A percentile compares a stretch with the other conserved stretches of the same genome.
Conservation (phyloP, 1,139 yeast genomes). For the Neolecta irregularis region DNA sequence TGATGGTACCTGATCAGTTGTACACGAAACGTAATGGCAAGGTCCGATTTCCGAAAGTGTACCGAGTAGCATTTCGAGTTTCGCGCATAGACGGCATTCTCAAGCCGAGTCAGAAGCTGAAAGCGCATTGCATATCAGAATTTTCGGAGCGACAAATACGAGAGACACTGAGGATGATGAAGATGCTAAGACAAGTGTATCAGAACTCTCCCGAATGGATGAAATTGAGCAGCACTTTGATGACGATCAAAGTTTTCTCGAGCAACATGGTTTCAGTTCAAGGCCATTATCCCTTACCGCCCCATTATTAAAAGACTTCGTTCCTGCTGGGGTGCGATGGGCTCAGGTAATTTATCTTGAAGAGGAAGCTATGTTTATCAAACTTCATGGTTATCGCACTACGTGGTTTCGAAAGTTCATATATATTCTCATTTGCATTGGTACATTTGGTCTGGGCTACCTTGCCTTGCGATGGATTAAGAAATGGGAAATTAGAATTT, state of each 20-base stretch:
- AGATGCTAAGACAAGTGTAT: constrained; percentile 9
- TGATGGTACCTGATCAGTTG: too few relatives aligned
- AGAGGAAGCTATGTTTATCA: constrained; percentile 86
- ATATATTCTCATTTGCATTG: constrained; percentile 41
- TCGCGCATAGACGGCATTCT: constrained; percentile 7
- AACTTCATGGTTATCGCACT: constrained; percentile 74
- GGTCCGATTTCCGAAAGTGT: constrained; percentile 13
- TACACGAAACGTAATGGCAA: too few relatives aligned
- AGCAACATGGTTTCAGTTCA: too few relatives aligned
- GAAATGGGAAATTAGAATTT: constrained; percentile 46
- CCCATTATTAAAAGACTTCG: not conserved
- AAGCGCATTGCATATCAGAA: not conserved
- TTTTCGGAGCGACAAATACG: not conserved
- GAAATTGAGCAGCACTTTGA: too few relatives aligned
- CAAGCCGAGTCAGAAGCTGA: constrained; percentile 3
- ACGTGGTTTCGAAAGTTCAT: constrained; percentile 32
- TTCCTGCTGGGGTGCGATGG: not conserved
- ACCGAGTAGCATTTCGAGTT: constrained; percentile 12
- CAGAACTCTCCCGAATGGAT: constrained; percentile 1
- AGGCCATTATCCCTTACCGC: too few relatives aligned
- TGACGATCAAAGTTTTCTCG: too few relatives aligned
- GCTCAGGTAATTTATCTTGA: constrained; percentile 76
- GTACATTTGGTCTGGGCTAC: constrained; percentile 58
- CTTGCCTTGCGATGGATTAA: constrained; percentile 78
- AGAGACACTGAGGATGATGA: constrained; percentile 7